A percentile compares a stretch with the other conserved stretches of the same genome.
Evolutionary conservation across 306 rosid species (phyloP).

Genomic region (Cyamopsis tetragonoloba): DNA sequence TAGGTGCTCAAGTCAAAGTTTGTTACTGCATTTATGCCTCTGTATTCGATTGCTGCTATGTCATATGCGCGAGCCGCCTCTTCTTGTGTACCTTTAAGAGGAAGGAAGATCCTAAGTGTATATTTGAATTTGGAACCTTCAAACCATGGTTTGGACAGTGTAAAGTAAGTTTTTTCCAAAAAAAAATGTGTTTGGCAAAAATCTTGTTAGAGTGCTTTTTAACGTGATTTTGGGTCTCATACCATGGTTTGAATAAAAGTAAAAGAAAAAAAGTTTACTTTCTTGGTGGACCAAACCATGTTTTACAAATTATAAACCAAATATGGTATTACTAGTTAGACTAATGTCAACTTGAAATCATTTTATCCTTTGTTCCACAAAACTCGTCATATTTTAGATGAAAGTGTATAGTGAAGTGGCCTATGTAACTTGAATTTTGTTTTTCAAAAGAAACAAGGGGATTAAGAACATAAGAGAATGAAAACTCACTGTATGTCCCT

Average conservation of each 20-base stretch:
- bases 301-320: too few relatives aligned
- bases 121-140: too few relatives aligned
- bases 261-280: too few relatives aligned
- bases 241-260: too few relatives aligned
- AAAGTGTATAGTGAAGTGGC: neutral
- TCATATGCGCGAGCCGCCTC: conserved; percentile 95
- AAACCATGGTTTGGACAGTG: too few relatives aligned
- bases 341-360: neutral
- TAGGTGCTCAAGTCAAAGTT: conserved; percentile 79
- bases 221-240: too few relatives aligned
- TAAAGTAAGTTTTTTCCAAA: too few relatives aligned
- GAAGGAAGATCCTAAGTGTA: too few relatives aligned
- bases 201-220: too few relatives aligned
- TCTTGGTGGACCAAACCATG: too few relatives aligned
- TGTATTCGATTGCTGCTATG: conserved; percentile 84
- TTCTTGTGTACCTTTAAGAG: conserved; percentile 76
- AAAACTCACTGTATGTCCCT: conserved; percentile 75
- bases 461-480: neutral
- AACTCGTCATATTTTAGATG: neutral
- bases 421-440: neutral
- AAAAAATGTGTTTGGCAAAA: too few relatives aligned
- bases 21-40: conserved; percentile 87
- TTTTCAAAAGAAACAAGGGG: neutral
- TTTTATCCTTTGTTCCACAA: neutral
- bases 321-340: neutral